phyloP scores from a whole-genome alignment of 805 yeast species.

The Spencermartinsiella europaea region DNA sequence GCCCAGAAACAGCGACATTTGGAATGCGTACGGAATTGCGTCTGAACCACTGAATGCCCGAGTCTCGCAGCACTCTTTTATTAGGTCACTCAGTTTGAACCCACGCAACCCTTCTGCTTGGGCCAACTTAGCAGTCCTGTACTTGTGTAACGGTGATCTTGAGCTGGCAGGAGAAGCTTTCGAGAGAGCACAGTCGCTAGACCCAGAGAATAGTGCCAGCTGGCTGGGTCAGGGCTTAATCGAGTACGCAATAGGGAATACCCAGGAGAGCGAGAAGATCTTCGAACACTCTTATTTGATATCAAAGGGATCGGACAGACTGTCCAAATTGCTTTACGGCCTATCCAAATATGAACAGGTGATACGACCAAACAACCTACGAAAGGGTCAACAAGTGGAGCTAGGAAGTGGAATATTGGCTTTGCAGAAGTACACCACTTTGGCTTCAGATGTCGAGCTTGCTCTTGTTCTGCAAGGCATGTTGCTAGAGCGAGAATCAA shows the following conservation, averaged over 20 bases:
- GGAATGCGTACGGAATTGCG: conserved; percentile 82
- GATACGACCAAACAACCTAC: conserved; percentile 26
- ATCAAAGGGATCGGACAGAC: conserved; percentile 66
- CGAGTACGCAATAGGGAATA: conserved; percentile 26
- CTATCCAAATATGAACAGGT: conserved; percentile 45
- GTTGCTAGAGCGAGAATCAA: conserved; percentile 61
- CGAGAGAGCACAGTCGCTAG: conserved; percentile 67
- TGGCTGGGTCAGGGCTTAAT: conserved; percentile 86
- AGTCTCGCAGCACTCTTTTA: conserved; percentile 88
- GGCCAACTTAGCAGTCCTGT: conserved; percentile 78
- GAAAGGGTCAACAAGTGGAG: conserved; percentile 6
- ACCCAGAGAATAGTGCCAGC: conserved; percentile 68
- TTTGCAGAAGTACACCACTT: conserved; percentile 53
- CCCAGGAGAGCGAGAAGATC: conserved; percentile 48
- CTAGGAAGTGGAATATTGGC: conserved; percentile 29
- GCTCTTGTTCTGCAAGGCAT: conserved; percentile 29
- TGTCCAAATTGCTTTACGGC: conserved; percentile 71
- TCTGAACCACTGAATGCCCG: conserved; percentile 58
- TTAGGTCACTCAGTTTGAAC: conserved; percentile 69
- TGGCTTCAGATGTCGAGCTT: conserved; percentile 27
- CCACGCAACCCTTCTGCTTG: conserved; percentile 65
- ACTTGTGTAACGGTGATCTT: conserved; percentile 60
- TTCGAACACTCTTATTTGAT: conserved; percentile 75
- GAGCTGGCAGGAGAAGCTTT: conserved; percentile 71
- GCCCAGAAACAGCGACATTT: conserved; percentile 60